Conservation (phyloP, 139 green algal genomes). For the Coelastrella sp. region DNA sequence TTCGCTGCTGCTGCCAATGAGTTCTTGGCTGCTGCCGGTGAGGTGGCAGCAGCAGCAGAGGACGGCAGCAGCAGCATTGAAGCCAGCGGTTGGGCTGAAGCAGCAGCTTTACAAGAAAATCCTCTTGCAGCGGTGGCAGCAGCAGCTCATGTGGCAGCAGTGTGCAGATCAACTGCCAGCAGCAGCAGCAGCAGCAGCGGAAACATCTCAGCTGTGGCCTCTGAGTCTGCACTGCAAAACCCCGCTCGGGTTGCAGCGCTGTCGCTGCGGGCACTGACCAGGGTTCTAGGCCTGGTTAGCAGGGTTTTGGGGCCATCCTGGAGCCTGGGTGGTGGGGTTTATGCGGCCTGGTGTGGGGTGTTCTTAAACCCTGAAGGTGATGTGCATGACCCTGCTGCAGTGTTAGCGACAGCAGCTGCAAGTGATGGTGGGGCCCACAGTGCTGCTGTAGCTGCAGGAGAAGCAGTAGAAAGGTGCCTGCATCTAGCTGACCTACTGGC, state of each 20-base stretch:
- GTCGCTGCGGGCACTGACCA: neutral
- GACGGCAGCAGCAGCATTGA: neutral
- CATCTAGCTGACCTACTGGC: constrained; percentile 16
- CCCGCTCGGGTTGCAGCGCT: neutral
- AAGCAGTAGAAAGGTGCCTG: constrained; percentile 2
- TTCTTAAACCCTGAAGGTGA: neutral
- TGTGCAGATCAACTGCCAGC: neutral
- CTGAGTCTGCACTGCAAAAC: neutral
- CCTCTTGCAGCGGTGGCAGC: constrained; percentile 25
- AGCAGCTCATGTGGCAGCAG: constrained; percentile 25
- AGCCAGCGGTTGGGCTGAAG: neutral
- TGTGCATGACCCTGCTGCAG: constrained; percentile 21
- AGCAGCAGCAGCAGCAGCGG: neutral
- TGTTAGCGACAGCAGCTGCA: constrained; percentile 15
- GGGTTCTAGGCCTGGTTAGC: neutral
- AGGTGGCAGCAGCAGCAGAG: neutral
- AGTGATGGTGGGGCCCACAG: neutral
- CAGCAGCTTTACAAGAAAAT: neutral
- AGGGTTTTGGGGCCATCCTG: neutral
- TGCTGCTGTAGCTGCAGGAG: neutral
- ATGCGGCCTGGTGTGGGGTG: constrained; percentile 27
- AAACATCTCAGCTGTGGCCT: neutral
- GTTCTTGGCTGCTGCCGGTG: neutral
- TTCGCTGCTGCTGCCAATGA: neutral
- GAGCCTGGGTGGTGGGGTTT: constrained; percentile 12